A percentile compares a stretch with the other conserved stretches of the same genome.
phyloP scores from a whole-genome alignment of 169 alveolate genomes.

The Hammondia hammondi region DNA sequence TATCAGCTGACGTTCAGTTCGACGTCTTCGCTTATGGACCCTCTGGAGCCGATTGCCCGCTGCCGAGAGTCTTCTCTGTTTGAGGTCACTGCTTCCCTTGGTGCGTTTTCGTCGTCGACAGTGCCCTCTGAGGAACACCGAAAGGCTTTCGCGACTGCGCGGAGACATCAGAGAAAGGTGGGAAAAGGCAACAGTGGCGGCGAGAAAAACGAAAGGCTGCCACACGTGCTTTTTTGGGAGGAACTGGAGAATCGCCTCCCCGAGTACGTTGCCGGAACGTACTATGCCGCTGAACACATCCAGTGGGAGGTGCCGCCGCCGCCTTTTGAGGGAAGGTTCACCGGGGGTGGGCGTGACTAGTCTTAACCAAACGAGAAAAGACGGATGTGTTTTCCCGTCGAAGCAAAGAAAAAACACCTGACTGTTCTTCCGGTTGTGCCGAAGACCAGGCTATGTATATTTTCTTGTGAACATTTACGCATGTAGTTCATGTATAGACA shows the following conservation, averaged over 20 bases:
- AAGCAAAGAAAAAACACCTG: no score
- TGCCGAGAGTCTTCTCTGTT: conserved; percentile 10
- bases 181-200: no score
- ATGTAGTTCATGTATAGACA: no score
- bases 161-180: neutral
- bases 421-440: no score
- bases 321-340: neutral
- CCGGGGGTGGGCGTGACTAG: neutral
- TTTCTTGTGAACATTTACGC: no score
- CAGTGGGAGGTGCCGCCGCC: conserved; percentile 33
- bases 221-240: conserved; percentile 24
- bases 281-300: conserved; percentile 24
- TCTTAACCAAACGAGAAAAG: no score
- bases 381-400: no score
- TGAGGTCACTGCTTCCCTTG: neutral
- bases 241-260: conserved; percentile 19
- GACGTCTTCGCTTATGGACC: conserved; percentile 17
- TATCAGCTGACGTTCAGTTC: neutral
- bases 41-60: conserved; percentile 4
- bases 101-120: neutral
- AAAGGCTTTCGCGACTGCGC: neutral
- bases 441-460: no score
- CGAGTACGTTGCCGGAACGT: neutral
- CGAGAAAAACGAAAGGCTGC: neutral
- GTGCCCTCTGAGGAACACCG: neutral